Percentiles rank a stretch among this genome's conserved stretches.
These are phyloP conservation scores for Escallonia rubra DNA, from an alignment of 129 eudicot genomes.

Conservation along the genomic window DNA sequence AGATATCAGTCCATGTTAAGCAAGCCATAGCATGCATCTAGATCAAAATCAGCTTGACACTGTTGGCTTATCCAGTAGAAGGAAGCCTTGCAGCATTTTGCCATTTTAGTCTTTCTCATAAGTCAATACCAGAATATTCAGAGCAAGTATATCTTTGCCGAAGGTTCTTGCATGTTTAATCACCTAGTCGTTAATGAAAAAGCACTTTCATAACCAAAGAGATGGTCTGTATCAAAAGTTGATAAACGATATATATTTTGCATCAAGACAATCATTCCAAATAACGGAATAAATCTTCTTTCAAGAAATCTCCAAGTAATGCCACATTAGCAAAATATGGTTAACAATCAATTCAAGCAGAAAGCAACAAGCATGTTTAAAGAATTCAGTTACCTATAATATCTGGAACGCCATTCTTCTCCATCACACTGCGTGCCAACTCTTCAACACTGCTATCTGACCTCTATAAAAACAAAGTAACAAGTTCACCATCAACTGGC, in stretches of 20 bases:
- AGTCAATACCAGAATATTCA: no score
- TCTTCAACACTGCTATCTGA: constrained; percentile 76
- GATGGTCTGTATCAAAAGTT: background rate
- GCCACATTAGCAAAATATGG: background rate
- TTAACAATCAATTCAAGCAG: constrained; percentile 1
- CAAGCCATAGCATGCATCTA: background rate
- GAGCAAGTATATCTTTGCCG: no score
- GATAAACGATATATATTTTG: background rate
- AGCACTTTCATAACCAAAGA: background rate
- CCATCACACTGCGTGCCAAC: constrained; percentile 71
- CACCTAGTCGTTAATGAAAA: background rate
- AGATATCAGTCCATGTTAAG: background rate
- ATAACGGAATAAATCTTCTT: background rate
- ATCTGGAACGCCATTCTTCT: constrained; percentile 84
- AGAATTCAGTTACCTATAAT: constrained; percentile 56
- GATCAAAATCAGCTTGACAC: background rate
- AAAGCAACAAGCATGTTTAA: constrained; percentile 3
- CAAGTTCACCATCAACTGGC: constrained; percentile 7
- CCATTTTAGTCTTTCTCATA: no score
- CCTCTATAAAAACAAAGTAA: constrained; percentile 29
- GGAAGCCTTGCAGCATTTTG: no score
- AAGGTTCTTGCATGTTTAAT: no score
- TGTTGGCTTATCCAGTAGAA: background rate
- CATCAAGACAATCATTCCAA: background rate
- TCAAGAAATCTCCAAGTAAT: background rate